Evolutionary conservation across 176 grass and related monocot genomes (phyloP).

Genomic region (Musa beccarii): DNA sequence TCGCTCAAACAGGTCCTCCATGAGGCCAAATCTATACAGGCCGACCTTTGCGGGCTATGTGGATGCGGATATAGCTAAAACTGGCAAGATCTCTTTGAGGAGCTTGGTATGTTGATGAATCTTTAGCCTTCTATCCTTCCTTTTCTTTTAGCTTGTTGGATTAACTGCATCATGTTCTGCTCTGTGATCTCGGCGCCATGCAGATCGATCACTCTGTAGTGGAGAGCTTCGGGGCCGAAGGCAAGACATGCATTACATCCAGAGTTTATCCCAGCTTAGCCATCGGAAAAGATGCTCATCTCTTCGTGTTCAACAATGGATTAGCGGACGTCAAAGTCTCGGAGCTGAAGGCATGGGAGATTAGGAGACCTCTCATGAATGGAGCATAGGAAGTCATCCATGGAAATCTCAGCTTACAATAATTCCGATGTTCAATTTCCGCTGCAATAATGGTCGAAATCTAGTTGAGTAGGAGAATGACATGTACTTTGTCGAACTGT

Average conservation of each 20-base stretch:
- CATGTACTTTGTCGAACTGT: too few relatives aligned
- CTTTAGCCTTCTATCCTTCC: background rate
- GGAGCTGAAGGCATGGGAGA: constrained; percentile 48
- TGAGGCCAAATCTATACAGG: constrained; percentile 31
- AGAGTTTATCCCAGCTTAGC: constrained; percentile 48
- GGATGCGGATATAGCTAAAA: constrained; percentile 29
- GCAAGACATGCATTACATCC: constrained; percentile 47
- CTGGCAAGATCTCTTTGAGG: constrained; percentile 58
- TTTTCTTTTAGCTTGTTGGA: background rate
- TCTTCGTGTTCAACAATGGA: constrained; percentile 59
- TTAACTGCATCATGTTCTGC: background rate
- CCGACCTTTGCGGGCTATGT: constrained; percentile 79
- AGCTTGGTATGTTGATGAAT: constrained; percentile 36
- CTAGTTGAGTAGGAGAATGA: too few relatives aligned
- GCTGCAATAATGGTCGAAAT: too few relatives aligned
- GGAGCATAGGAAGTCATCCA: background rate
- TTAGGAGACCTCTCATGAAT: constrained; percentile 26
- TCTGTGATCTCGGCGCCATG: background rate
- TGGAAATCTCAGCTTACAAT: background rate
- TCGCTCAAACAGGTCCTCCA: constrained; percentile 40
- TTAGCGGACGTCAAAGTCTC: constrained; percentile 28
- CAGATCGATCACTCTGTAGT: constrained; percentile 58
- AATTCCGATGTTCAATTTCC: background rate
- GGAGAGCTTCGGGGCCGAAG: constrained; percentile 48
- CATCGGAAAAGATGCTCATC: constrained; percentile 27